Evolutionary conservation across 805 yeast genomes (phyloP).

Genomic region (Zygosaccharomyces bailii): DNA sequence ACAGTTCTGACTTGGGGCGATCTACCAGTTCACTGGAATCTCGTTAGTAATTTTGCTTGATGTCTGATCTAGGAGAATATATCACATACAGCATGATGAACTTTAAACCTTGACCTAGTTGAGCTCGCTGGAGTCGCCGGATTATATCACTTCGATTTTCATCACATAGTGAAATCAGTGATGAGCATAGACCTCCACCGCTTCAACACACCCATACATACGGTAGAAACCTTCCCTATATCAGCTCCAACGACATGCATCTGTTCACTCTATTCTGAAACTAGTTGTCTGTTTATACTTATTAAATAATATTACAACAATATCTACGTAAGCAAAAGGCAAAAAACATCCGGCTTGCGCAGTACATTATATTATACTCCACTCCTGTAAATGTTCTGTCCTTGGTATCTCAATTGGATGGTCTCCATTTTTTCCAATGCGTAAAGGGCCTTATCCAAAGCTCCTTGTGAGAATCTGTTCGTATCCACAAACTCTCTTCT

Average conservation of each 20-base stretch:
- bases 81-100: slow-evolving; percentile 10
- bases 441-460: slow-evolving; percentile 77
- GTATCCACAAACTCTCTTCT: slow-evolving; percentile 76
- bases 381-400: slow-evolving; percentile 72
- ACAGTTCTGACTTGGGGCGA: slow-evolving; percentile 74
- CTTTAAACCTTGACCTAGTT: background rate
- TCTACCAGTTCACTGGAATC: slow-evolving; percentile 56
- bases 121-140: background rate
- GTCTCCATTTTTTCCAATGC: slow-evolving; percentile 82
- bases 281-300: background rate
- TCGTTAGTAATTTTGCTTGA: background rate
- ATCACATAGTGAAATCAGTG: background rate
- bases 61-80: no score
- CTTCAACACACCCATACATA: background rate
- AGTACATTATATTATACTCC: slow-evolving; percentile 45
- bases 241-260: no score
- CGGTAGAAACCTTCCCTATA: no score
- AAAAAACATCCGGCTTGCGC: no score
- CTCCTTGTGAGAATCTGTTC: slow-evolving; percentile 59
- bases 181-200: background rate
- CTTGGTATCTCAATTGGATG: slow-evolving; percentile 83
- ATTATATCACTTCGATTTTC: background rate
- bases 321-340: no score
- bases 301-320: slow-evolving; percentile 1
- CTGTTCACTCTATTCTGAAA: no score